phyloP scores from a whole-genome alignment of 768 basidiomycete species.

The Fibroporia radiculosa region DNA sequence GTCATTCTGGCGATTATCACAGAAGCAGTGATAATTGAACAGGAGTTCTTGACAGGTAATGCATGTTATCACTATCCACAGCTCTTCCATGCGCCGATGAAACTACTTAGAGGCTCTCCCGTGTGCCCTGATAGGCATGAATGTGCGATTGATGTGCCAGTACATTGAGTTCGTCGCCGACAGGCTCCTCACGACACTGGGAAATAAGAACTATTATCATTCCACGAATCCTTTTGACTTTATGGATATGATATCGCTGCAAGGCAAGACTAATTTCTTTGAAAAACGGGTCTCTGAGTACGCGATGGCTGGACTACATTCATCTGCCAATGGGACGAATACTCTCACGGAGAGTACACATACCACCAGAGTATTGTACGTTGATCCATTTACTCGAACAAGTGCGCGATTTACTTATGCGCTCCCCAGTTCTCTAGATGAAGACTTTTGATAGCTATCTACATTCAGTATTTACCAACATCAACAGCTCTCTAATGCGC shows the following conservation, averaged over 20 bases:
- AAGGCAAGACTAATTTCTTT: constrained; percentile 97
- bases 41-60: constrained; percentile 76
- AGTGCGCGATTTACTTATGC: not conserved
- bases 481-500: no score
- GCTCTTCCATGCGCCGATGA: not conserved
- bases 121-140: constrained; percentile 87
- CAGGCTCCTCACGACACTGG: constrained; percentile 75
- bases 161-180: constrained; percentile 93
- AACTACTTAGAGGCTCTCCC: constrained; percentile 69
- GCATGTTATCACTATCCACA: not conserved
- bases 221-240: constrained; percentile 83
- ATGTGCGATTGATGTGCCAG: constrained; percentile 79
- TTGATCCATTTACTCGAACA: constrained; percentile 5
- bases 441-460: constrained; percentile 26
- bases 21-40: constrained; percentile 81
- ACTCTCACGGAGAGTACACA: constrained; percentile 1
- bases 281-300: constrained; percentile 92
- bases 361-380: constrained; percentile 31
- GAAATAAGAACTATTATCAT: constrained; percentile 74
- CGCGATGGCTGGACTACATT: constrained; percentile 54
- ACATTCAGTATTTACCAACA: not conserved
- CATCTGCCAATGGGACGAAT: constrained; percentile 2
- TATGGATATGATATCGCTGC: constrained; percentile 92
- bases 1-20: constrained; percentile 63
- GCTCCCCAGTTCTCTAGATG: constrained; percentile 29